Evolutionary conservation across 2,329 filamentous ascomycete genomes (phyloP).

Genomic region (Epichloe uncinata): DNA sequence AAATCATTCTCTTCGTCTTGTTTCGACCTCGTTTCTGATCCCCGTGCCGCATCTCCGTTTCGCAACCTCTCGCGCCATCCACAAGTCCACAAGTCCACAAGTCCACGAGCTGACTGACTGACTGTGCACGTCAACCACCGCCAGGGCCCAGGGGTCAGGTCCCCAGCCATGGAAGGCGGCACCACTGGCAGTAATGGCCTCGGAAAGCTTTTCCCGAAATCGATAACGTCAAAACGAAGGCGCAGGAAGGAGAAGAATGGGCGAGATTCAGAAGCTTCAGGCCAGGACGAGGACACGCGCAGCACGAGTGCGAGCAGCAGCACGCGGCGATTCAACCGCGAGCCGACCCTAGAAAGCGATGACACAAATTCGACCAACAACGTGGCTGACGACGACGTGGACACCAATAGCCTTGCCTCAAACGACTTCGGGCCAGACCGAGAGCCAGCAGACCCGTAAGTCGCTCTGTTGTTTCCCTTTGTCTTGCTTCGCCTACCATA

Average conservation of each 20-base stretch:
- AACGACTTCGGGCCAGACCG: conserved; percentile 19
- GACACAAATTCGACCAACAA: conserved; percentile 16
- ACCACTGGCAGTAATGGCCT: conserved; percentile 20
- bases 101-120: too few relatives aligned
- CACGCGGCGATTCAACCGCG: conserved; percentile 14
- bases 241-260: conserved; percentile 32
- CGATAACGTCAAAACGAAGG: conserved; percentile 34
- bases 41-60: background rate
- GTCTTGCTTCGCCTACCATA: background rate
- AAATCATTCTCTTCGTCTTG: background rate
- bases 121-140: background rate
- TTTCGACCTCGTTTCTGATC: background rate
- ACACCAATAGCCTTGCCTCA: conserved; percentile 20
- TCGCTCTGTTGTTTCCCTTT: background rate
- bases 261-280: conserved; percentile 19
- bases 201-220: conserved; percentile 40
- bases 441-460: conserved; percentile 11
- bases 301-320: conserved; percentile 19
- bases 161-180: conserved; percentile 8
- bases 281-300: conserved; percentile 18
- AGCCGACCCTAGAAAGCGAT: conserved; percentile 23
- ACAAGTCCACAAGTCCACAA: too few relatives aligned
- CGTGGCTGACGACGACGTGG: conserved; percentile 19
- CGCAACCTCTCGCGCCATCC: background rate
- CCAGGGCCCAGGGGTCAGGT: background rate